A percentile compares a stretch with the other conserved stretches of the same genome.
These are phyloP conservation scores for Penicillium macrosclerotiorum DNA, from an alignment of 495 filamentous ascomycete species.

Conservation along the genomic window DNA sequence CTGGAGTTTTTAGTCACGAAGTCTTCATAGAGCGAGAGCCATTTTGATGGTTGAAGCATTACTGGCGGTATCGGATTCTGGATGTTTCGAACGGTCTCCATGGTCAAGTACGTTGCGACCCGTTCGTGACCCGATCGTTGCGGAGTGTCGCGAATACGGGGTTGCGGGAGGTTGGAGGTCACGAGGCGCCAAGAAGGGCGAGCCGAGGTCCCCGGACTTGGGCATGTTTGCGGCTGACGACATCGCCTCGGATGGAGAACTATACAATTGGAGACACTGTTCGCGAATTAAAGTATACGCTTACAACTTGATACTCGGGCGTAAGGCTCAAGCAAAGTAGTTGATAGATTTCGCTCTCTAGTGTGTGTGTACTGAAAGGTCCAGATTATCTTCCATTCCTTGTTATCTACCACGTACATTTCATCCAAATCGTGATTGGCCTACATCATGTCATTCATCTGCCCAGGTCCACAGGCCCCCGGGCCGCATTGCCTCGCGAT, in stretches of 20 bases:
- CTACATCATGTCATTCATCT: constrained; percentile 68
- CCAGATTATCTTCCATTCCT: too few relatives aligned
- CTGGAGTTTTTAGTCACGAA: constrained; percentile 93
- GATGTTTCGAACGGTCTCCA: constrained; percentile 34
- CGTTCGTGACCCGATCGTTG: not conserved
- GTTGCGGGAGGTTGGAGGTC: constrained; percentile 13
- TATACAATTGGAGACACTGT: too few relatives aligned
- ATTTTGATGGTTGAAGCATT: constrained; percentile 64
- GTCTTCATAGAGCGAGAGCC: constrained; percentile 77
- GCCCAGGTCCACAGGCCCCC: constrained; percentile 75
- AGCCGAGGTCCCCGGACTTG: constrained; percentile 28
- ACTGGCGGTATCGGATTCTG: constrained; percentile 29
- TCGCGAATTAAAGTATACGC: too few relatives aligned
- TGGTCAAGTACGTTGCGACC: constrained; percentile 16
- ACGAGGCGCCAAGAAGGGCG: constrained; percentile 20
- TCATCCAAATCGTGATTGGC: too few relatives aligned
- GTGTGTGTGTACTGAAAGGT: too few relatives aligned
- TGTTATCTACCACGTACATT: too few relatives aligned
- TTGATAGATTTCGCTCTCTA: too few relatives aligned
- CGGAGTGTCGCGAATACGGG: constrained; percentile 5
- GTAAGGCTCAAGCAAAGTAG: too few relatives aligned
- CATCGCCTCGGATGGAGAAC: too few relatives aligned
- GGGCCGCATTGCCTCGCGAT: constrained; percentile 75
- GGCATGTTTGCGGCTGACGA: constrained; percentile 10
- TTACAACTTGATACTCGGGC: too few relatives aligned